phyloP scores from a whole-genome alignment of 2,329 filamentous ascomycete species.

The Aspergillus brunneoviolaceus region DNA sequence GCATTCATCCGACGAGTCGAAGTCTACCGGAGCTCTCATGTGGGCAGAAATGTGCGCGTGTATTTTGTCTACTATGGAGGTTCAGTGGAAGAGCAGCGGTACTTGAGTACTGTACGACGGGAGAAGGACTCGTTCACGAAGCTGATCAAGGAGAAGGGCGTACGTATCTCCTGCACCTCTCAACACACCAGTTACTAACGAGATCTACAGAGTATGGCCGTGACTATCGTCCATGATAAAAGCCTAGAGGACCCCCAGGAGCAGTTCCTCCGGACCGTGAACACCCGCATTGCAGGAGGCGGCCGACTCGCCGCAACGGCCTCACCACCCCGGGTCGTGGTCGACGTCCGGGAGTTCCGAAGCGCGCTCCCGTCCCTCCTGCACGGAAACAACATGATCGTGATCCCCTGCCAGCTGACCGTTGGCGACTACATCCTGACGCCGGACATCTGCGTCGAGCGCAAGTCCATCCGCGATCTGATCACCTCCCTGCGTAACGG shows the following conservation, averaged over 20 bases:
- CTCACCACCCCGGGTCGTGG: conserved; percentile 83
- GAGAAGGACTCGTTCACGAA: conserved; percentile 97
- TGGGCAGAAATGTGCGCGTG: conserved; percentile 80
- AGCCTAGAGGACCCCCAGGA: conserved; percentile 80
- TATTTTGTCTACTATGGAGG: conserved; percentile 97
- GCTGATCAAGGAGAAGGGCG: conserved; percentile 86
- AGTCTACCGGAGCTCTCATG: conserved; percentile 93
- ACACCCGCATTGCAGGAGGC: conserved; percentile 93
- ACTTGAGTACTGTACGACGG: conserved; percentile 81
- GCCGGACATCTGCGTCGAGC: conserved; percentile 87
- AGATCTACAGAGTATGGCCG: conserved; percentile 66
- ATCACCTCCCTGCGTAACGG: conserved; percentile 91
- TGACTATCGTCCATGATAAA: conserved; percentile 76
- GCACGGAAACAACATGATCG: conserved; percentile 81
- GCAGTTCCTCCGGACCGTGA: conserved; percentile 88
- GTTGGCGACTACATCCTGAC: conserved; percentile 95
- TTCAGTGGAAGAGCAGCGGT: conserved; percentile 93
- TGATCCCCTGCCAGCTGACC: conserved; percentile 93
- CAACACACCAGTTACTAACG: conserved; percentile 14
- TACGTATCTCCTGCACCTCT: conserved; percentile 29
- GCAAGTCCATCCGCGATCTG: conserved; percentile 88
- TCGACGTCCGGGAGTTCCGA: conserved; percentile 94
- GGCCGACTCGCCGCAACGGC: conserved; percentile 81
- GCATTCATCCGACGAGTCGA: conserved; percentile 93
- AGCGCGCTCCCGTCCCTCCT: conserved; percentile 88